Evolutionary conservation across 139 green algal genomes (phyloP).

Genomic region (Gonium pectorale): DNA sequence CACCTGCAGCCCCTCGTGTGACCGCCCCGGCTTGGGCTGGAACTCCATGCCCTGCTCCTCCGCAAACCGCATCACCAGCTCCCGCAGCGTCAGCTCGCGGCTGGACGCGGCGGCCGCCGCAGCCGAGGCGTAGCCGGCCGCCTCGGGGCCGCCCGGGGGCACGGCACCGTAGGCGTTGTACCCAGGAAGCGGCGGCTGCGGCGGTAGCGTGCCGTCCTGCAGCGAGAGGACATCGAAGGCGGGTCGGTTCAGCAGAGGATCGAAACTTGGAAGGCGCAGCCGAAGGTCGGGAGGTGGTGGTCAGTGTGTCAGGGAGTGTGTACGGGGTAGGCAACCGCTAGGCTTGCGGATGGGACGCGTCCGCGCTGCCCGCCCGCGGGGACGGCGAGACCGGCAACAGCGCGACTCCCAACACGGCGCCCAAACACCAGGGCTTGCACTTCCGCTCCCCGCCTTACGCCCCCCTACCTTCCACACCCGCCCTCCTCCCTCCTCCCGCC

Average conservation of each 20-base stretch:
- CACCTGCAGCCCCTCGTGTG: constrained; percentile 88
- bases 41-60: constrained; percentile 89
- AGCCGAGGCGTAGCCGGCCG: neutral
- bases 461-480: neutral
- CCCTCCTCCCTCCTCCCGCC: neutral
- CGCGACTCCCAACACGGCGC: no score
- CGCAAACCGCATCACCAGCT: constrained; percentile 87
- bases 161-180: neutral
- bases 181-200: constrained; percentile 7
- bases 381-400: no score
- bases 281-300: no score
- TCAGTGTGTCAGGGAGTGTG: no score
- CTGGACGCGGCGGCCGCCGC: neutral
- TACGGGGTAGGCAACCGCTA: no score
- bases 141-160: neutral
- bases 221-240: neutral
- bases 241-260: constrained; percentile 41
- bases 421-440: no score
- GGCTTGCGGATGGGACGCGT: no score
- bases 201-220: constrained; percentile 32
- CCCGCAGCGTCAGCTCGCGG: constrained; percentile 72
- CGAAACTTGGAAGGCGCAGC: no score
- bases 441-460: no score
- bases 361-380: no score
- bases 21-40: constrained; percentile 87